phyloP scores from a whole-genome alignment of 352 stramenopile species.

The Phytophthora brassicae region DNA sequence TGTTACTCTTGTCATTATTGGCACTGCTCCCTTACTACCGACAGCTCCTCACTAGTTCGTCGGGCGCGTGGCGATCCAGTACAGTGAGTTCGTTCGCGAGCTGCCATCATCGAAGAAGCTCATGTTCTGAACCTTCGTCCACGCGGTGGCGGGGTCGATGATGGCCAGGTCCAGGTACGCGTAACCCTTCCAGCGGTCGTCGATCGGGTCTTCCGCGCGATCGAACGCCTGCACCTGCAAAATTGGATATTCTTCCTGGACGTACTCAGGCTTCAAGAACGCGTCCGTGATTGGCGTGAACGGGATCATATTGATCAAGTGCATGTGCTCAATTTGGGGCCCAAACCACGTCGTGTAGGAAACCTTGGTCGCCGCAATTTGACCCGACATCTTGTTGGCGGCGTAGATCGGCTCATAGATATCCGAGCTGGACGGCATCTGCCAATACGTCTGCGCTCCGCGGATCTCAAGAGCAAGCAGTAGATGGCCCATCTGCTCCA shows the following conservation, averaged over 20 bases:
- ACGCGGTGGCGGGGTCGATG: conserved; percentile 70
- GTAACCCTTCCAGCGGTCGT: conserved; percentile 83
- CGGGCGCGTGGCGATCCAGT: conserved; percentile 86
- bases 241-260: conserved; percentile 80
- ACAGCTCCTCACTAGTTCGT: conserved; percentile 6
- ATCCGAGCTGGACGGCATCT: conserved; percentile 73
- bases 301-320: conserved; percentile 92
- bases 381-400: conserved; percentile 84
- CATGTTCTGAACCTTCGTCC: conserved; percentile 63
- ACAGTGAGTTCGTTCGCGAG: conserved; percentile 88
- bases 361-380: conserved; percentile 77
- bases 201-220: conserved; percentile 57
- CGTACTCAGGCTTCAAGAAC: conserved; percentile 69
- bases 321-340: conserved; percentile 82
- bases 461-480: conserved; percentile 93
- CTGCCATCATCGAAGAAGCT: conserved; percentile 86
- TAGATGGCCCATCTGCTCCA: conserved; percentile 90
- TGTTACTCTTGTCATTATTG: background rate
- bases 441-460: conserved; percentile 95
- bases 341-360: conserved; percentile 90
- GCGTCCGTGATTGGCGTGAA: conserved; percentile 86
- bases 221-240: conserved; percentile 73
- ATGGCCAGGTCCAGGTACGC: conserved; percentile 85
- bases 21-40: background rate
- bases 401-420: conserved; percentile 80